Evolutionary conservation across 2,329 filamentous ascomycete species (phyloP).

Genomic region (Xylaria sp.): DNA sequence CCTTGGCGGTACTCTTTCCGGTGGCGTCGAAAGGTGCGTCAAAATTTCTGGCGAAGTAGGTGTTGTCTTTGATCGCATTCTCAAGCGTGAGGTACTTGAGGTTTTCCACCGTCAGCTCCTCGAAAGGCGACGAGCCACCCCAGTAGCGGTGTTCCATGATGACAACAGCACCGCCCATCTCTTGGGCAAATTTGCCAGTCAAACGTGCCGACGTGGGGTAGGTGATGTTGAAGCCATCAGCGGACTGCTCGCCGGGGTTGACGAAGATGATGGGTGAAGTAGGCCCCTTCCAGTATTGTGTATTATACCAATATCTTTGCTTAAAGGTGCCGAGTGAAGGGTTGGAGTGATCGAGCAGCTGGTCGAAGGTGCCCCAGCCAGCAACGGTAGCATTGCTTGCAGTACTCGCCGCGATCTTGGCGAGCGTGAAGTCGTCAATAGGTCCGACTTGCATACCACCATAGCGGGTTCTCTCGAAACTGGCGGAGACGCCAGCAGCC

Average conservation of each 20-base stretch:
- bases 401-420: slow-evolving; percentile 29
- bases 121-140: slow-evolving; percentile 55
- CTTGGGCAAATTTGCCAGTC: slow-evolving; percentile 54
- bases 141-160: slow-evolving; percentile 59
- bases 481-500: slow-evolving; percentile 44
- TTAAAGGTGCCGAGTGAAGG: slow-evolving; percentile 55
- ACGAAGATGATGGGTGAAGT: slow-evolving; percentile 55
- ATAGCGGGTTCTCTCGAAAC: slow-evolving; percentile 39
- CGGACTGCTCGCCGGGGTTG: slow-evolving; percentile 55
- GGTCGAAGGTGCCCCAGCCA: slow-evolving; percentile 53
- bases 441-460: slow-evolving; percentile 48
- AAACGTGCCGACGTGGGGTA: slow-evolving; percentile 58
- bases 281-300: slow-evolving; percentile 55
- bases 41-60: slow-evolving; percentile 57
- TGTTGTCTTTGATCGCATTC: slow-evolving; percentile 56
- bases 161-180: slow-evolving; percentile 55
- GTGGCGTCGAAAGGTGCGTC: slow-evolving; percentile 62
- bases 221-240: slow-evolving; percentile 50
- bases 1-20: slow-evolving; percentile 57
- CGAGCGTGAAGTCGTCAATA: slow-evolving; percentile 41
- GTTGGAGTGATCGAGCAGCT: slow-evolving; percentile 56
- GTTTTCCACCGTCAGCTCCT: slow-evolving; percentile 52
- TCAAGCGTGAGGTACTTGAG: slow-evolving; percentile 55
- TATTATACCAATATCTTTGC: slow-evolving; percentile 57
- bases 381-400: slow-evolving; percentile 26